phyloP scores from a whole-genome alignment of 2,329 filamentous ascomycete genomes.

The Cercospora beticola region DNA sequence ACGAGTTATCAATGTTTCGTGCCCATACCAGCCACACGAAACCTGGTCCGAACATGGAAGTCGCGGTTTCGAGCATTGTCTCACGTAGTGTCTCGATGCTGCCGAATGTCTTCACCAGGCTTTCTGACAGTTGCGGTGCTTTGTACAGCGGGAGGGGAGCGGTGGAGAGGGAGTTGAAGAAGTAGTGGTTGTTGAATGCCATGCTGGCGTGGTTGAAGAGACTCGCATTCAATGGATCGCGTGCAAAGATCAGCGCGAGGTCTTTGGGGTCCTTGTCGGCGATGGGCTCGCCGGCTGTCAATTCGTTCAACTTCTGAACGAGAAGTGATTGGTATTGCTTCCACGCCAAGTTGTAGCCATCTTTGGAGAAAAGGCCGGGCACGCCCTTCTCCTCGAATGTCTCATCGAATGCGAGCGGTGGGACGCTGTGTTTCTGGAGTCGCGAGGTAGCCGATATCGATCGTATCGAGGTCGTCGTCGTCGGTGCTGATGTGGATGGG shows the following conservation, averaged over 20 bases:
- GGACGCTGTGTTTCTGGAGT: slow-evolving; percentile 44
- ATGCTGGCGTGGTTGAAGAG: slow-evolving; percentile 96
- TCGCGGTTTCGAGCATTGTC: slow-evolving; percentile 77
- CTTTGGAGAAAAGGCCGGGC: slow-evolving; percentile 66
- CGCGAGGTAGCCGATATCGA: slow-evolving; percentile 8
- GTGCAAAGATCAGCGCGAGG: slow-evolving; percentile 72
- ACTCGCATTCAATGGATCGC: slow-evolving; percentile 72
- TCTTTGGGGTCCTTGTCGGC: slow-evolving; percentile 63
- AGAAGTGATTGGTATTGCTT: slow-evolving; percentile 75
- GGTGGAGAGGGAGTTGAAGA: slow-evolving; percentile 58
- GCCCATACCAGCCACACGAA: slow-evolving; percentile 85
- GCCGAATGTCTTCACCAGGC: slow-evolving; percentile 72
- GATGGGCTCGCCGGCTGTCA: slow-evolving; percentile 68
- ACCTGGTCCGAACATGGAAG: slow-evolving; percentile 92
- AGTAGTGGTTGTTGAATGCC: slow-evolving; percentile 88
- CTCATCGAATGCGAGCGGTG: slow-evolving; percentile 48
- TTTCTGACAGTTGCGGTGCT: slow-evolving; percentile 55
- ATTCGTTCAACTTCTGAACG: slow-evolving; percentile 71
- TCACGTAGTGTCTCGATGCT: slow-evolving; percentile 77
- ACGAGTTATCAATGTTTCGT: slow-evolving; percentile 21
- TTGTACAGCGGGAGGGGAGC: slow-evolving; percentile 49
- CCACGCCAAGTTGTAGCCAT: slow-evolving; percentile 76
- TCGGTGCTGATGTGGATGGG: slow-evolving; percentile 21
- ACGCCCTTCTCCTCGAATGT: slow-evolving; percentile 56
- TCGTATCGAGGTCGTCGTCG: slow-evolving; percentile 21